Base-by-base conservation (phyloP, 1,139 yeast species). In the Kodamaea arcana region DNA sequence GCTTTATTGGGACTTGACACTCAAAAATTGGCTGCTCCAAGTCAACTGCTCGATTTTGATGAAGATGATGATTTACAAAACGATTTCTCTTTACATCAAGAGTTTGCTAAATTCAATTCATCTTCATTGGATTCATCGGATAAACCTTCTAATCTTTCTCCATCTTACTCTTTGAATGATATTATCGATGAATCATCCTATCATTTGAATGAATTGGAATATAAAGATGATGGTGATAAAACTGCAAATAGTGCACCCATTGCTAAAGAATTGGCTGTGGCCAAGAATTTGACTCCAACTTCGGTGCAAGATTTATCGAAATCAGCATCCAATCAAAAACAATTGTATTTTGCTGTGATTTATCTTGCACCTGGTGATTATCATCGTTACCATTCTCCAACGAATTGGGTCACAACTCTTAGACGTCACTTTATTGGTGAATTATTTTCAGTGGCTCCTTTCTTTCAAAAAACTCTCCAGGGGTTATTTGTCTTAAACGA, bases 301-400 rank as follows among this genome's bases (percentile, higher is more conserved):
- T 59, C 64, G 2, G 41, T 50, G n/a, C 68, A 60, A 35, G 44
- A 46, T 28, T 45, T 58, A 35, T 51, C 54, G 12, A 40, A 47
- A 12, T 48, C 52, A 34, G 54, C 50, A 15, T 13, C 31, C 16
- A 32, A 31, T 13, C 70, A 72, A 32, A 84, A 81, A 42, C 80
- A 81, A 49, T 67, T 94, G 38, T 92, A 73, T 55, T 92, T 85
- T 58, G 81, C 95, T 1, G 99, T 94, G 15, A 87, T 94, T 25
- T 94, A 94, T 56, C 72, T 94, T 39, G 97, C 97, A 0, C 99
- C 99, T 1, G 99, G 98, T 25, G 98, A 94, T 56, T 94, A 94
- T 59, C 99, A 94, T 62, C 82, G 95, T 45, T 94, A 83, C 65
- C 99, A 94, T 57, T 87, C 97, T 3, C 98, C 99, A 4, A 77